Percentiles rank a stretch among this genome's conserved stretches.
phyloP scores from a whole-genome alignment of 768 basidiomycete species.

The Tulasnella sp. region DNA sequence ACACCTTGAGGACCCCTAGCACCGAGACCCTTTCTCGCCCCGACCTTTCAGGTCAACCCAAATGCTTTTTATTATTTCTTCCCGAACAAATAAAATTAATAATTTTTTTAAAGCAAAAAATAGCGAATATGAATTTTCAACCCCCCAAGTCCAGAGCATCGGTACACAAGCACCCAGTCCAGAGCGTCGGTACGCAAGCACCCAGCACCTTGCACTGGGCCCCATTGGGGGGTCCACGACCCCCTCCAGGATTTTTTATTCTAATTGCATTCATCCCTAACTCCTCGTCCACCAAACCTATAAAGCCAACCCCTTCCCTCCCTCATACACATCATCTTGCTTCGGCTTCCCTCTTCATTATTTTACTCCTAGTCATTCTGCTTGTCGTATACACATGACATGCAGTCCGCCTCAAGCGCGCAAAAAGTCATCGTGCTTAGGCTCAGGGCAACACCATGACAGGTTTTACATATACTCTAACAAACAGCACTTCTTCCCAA shows the following conservation, averaged over 20 bases:
- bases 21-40: background rate
- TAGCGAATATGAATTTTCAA: background rate
- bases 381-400: too few relatives aligned
- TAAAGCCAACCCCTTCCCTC: background rate
- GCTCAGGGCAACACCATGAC: too few relatives aligned
- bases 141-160: too few relatives aligned
- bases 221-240: background rate
- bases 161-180: too few relatives aligned
- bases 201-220: background rate
- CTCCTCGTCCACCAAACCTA: background rate
- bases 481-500: too few relatives aligned
- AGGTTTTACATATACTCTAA: too few relatives aligned
- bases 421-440: too few relatives aligned
- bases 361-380: too few relatives aligned
- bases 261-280: background rate
- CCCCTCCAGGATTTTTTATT: conserved; percentile 3
- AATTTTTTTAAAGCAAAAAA: background rate
- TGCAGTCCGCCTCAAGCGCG: too few relatives aligned
- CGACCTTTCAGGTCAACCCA: conserved; percentile 3
- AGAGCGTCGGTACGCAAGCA: background rate
- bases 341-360: too few relatives aligned
- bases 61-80: background rate
- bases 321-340: too few relatives aligned
- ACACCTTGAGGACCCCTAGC: background rate
- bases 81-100: background rate